Percentiles rank a stretch among this genome's conserved stretches.
These are phyloP conservation scores for Parmales sp. DNA, from an alignment of 108 stramenopile species.

Conservation along the genomic window DNA sequence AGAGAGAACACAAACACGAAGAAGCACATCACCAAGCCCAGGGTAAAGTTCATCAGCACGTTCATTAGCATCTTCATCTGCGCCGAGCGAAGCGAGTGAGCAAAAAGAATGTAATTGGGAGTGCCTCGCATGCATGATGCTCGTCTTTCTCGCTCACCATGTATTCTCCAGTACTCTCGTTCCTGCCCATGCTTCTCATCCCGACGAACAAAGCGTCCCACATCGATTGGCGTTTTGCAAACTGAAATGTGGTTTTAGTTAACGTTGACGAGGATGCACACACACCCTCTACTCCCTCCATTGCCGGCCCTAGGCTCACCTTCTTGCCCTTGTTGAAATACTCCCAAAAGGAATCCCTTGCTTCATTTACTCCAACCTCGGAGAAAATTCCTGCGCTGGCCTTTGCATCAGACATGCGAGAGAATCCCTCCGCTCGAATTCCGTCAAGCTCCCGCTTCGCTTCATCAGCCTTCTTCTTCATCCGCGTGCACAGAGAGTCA, in stretches of 20 bases:
- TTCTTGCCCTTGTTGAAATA: conserved; percentile 65
- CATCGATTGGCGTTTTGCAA: too few relatives aligned
- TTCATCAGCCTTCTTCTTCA: conserved; percentile 53
- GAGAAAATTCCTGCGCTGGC: conserved; percentile 61
- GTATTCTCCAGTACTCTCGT: conserved; percentile 64
- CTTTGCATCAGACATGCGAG: conserved; percentile 74
- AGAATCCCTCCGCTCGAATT: conserved; percentile 61
- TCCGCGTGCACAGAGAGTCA: conserved; percentile 63
- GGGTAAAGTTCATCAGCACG: conserved; percentile 69
- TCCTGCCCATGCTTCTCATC: conserved; percentile 54
- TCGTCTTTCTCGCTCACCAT: conserved; percentile 49
- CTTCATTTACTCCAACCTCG: conserved; percentile 72
- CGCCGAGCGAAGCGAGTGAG: not conserved
- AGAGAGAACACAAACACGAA: conserved; percentile 63
- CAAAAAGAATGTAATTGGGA: not conserved
- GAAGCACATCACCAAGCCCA: conserved; percentile 70
- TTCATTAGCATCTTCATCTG: conserved; percentile 41
- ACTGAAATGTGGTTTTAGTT: too few relatives aligned
- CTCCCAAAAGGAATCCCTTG: conserved; percentile 70
- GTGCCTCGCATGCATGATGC: not conserved
- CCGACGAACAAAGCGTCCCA: conserved; percentile 81
- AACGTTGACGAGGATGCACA: not conserved
- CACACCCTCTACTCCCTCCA: not conserved
- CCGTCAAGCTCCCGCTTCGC: conserved; percentile 45
- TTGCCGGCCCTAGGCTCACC: conserved; percentile 48